These are phyloP conservation scores for Dendrobium nobile DNA, from an alignment of 106 monocot genomes.

Conservation along the genomic window DNA sequence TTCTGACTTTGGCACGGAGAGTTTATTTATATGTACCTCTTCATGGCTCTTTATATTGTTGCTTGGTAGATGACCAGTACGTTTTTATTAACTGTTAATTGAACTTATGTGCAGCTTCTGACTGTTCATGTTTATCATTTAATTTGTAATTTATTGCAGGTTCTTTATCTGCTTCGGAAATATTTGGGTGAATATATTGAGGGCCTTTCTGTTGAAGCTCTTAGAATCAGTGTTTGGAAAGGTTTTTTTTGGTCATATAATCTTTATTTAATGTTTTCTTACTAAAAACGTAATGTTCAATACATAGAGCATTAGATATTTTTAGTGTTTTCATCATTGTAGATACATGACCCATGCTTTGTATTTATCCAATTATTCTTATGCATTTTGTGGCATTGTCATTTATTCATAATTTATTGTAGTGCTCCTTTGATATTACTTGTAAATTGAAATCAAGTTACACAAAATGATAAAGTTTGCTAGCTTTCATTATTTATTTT, in stretches of 20 bases:
- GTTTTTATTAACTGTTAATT: conserved; percentile 4
- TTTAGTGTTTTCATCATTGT: background rate
- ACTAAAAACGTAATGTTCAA: background rate
- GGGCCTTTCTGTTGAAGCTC: conserved; percentile 88
- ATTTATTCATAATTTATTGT: background rate
- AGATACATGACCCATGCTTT: background rate
- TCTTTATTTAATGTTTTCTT: background rate
- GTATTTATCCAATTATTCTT: background rate
- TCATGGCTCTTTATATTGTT: background rate
- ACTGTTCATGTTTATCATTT: background rate
- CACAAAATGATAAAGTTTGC: background rate
- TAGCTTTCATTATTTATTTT: background rate
- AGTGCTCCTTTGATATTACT: background rate
- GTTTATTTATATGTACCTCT: background rate
- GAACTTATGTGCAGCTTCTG: background rate
- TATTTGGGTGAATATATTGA: conserved; percentile 97
- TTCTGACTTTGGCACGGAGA: background rate
- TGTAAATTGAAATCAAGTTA: background rate
- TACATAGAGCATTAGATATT: background rate
- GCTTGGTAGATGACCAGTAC: background rate
- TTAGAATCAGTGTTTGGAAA: conserved; percentile 98
- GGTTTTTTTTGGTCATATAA: conserved; percentile 26
- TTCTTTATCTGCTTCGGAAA: conserved; percentile 77
- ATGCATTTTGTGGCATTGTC: background rate
- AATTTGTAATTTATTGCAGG: conserved; percentile 28